Conservation (phyloP, 306 rosid species). For the Quercus bicolor region DNA sequence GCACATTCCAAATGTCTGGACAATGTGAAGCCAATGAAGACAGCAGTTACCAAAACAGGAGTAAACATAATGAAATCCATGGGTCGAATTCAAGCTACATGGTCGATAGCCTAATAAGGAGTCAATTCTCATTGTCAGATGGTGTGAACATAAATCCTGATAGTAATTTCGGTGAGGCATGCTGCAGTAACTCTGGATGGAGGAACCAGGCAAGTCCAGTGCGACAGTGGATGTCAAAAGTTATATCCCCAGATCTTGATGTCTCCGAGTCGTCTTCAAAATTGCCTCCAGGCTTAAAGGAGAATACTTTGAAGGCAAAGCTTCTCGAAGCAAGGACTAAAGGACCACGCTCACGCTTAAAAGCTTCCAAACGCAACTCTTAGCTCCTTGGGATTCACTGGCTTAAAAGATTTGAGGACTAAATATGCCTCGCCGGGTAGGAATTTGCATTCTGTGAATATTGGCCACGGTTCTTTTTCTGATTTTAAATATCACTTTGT, state of each 20-base stretch:
- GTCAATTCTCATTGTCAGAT: conserved; percentile 58
- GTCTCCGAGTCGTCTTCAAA: conserved; percentile 48
- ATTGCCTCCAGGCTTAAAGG: conserved; percentile 54
- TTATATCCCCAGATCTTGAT: conserved; percentile 44
- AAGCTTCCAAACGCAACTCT: conserved; percentile 29
- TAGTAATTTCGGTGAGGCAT: conserved; percentile 62
- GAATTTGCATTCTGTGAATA: conserved; percentile 25
- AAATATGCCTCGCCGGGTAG: conserved; percentile 13
- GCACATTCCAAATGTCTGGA: conserved; percentile 37
- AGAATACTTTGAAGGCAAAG: conserved; percentile 79
- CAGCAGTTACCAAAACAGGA: conserved; percentile 33
- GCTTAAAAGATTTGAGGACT: not conserved
- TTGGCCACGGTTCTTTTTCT: conserved; percentile 7
- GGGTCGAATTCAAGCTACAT: conserved; percentile 43
- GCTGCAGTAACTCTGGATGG: conserved; percentile 94
- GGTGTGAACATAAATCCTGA: conserved; percentile 48
- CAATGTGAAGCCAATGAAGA: conserved; percentile 36
- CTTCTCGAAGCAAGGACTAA: conserved; percentile 94
- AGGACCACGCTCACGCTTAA: conserved; percentile 67
- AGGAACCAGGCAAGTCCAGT: conserved; percentile 87
- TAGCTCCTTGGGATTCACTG: not conserved
- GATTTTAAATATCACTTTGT: conserved; percentile 20
- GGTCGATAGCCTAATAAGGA: conserved; percentile 52
- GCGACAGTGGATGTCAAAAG: conserved; percentile 67
- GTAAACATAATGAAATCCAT: conserved; percentile 40